Evolutionary conservation across 1,284 basidiomycete species (phyloP), one percentile per base, ranked within the genome.

Genomic region (Leccinum olivaceoglutinosum): DNA sequence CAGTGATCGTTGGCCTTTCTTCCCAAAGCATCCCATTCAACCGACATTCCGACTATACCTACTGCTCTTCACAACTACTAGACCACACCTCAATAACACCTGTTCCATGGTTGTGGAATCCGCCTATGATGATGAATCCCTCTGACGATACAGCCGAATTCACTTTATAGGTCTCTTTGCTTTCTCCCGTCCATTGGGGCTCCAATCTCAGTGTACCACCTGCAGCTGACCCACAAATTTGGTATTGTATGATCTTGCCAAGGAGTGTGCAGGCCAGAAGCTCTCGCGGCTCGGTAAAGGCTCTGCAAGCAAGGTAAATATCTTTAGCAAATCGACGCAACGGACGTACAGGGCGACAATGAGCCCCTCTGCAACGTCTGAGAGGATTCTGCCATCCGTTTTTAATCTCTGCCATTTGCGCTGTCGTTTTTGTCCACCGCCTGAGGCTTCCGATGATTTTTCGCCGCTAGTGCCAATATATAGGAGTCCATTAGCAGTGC

Each of bases 341-440:
- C 58, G 38, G 46, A 74, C 85, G 63, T 70, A 90, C 90, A 87
- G 67, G 11, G 82, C 83, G 61, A 89, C 87, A 29, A 92, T 76
- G 18, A 90, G 88, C 2, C 89, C 90, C 64, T 89, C 83, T 1
- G 85, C 87, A 18, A 86, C 77, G 63, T 85, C 82, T 53, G 77
- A 65, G 36, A 80, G 72, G 49, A 80, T 61, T n/a, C 80, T 80
- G 49, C 78, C 77, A 1, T 82, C 78, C 44, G 74, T 73, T 62
- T 78, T 78, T 29, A 92, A 75, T 2, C 91, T 90, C 65, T 85
- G 83, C 90, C 91, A 93, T 70, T 85, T 90, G 62, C 83, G 81
- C 21, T 78, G 78, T 66, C 82, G 81, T 70, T 85, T 88, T 69
- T 82, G 83, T 66, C 79, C 79, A 41, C 67, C 67, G 32, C 61